A percentile compares a stretch with the other conserved stretches of the same genome.
phyloP scores from a whole-genome alignment of 139 green algal species.

The Pycnococcus provasolii region DNA sequence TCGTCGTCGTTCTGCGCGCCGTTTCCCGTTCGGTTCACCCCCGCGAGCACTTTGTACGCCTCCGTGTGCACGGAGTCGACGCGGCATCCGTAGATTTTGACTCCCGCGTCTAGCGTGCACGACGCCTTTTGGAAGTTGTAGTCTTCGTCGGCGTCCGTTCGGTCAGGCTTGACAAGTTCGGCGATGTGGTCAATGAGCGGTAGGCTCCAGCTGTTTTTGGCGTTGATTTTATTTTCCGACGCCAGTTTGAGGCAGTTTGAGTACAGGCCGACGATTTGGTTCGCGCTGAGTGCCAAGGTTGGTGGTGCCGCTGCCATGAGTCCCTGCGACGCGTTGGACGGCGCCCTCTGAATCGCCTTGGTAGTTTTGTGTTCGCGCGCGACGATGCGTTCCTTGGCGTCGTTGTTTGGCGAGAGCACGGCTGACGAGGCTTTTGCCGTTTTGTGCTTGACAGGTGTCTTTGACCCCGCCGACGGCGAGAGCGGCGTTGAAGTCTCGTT shows the following conservation, averaged over 20 bases:
- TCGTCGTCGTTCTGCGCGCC: constrained; percentile 14
- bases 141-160: constrained; percentile 31
- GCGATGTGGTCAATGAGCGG: constrained; percentile 73
- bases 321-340: too few species aligned
- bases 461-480: too few species aligned
- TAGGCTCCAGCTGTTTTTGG: constrained; percentile 70
- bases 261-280: constrained; percentile 39
- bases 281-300: neutral
- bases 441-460: too few species aligned
- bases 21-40: neutral
- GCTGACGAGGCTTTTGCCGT: too few species aligned
- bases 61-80: constrained; percentile 74
- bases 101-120: constrained; percentile 74
- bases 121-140: constrained; percentile 81
- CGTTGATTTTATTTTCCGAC: constrained; percentile 45
- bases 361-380: too few species aligned
- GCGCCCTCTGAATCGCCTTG: too few species aligned
- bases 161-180: constrained; percentile 48
- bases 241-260: constrained; percentile 72
- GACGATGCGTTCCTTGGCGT: too few species aligned
- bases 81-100: constrained; percentile 78
- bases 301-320: too few species aligned
- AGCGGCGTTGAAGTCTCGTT: too few species aligned
- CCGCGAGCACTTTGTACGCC: constrained; percentile 47
- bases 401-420: too few species aligned